Evolutionary conservation across 495 filamentous ascomycete species (phyloP).

Genomic region (Aspergillus sclerotioniger): DNA sequence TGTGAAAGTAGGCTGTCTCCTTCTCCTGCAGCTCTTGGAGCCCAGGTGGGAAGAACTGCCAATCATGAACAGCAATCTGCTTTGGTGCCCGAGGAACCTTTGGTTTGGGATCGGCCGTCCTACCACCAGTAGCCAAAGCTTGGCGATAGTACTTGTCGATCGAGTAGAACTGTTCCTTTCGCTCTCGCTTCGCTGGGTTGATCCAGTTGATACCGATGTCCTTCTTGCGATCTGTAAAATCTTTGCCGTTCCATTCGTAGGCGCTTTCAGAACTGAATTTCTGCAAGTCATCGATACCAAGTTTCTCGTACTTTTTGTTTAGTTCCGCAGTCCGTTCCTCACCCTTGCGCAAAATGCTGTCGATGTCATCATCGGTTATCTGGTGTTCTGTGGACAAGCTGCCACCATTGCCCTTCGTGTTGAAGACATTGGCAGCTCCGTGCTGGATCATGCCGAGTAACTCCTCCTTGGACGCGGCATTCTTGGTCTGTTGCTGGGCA

Average conservation of each 20-base stretch:
- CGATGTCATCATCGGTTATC: conserved; percentile 83
- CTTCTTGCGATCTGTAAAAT: conserved; percentile 86
- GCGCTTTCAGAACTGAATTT: conserved; percentile 96
- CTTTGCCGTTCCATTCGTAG: conserved; percentile 98
- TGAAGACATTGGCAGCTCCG: conserved; percentile 91
- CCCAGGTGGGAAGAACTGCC: conserved; percentile 88
- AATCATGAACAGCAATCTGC: conserved; percentile 88
- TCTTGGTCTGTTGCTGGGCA: conserved; percentile 85
- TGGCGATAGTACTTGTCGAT: conserved; percentile 99
- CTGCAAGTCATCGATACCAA: conserved; percentile 97
- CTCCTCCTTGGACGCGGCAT: conserved; percentile 90
- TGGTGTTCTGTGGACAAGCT: conserved; percentile 55
- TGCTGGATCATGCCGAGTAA: conserved; percentile 98
- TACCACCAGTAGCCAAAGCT: conserved; percentile 79
- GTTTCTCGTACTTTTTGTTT: conserved; percentile 90
- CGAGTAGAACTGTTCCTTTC: conserved; percentile 96
- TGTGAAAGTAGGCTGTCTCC: conserved; percentile 93
- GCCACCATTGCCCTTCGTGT: conserved; percentile 60
- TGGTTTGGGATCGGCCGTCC: conserved; percentile 84
- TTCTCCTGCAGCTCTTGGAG: conserved; percentile 89
- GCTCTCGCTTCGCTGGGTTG: conserved; percentile 96
- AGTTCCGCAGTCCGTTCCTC: conserved; percentile 87
- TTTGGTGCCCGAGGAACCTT: conserved; percentile 95
- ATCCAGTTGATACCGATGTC: conserved; percentile 97
- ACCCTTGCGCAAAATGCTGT: conserved; percentile 79